These are phyloP conservation scores for Backusella australiensis DNA, from an alignment of 192 early-diverging fungal genomes.

Conservation along the genomic window DNA sequence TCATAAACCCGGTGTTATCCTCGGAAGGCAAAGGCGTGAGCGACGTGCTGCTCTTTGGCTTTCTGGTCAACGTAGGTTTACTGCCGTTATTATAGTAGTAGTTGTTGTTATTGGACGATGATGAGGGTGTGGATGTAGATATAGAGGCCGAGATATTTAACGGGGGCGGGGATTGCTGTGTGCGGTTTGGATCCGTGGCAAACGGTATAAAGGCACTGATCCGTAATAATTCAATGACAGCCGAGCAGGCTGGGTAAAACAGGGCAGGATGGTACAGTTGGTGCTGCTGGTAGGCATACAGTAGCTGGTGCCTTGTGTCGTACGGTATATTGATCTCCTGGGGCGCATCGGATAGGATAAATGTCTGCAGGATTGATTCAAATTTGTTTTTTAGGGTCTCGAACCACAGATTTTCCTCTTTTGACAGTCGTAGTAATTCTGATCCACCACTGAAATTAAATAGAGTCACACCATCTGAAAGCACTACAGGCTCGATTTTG, in stretches of 20 bases:
- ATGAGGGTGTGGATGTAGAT: not conserved
- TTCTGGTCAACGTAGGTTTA: not conserved
- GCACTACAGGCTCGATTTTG: not conserved
- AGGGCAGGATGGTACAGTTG: slow-evolving; percentile 34
- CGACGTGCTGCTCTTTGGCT: not conserved
- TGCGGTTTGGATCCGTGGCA: slow-evolving; percentile 8
- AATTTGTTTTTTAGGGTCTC: slow-evolving; percentile 26
- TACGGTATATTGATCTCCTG: slow-evolving; percentile 40
- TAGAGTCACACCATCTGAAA: not conserved
- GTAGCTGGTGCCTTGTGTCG: slow-evolving; percentile 23
- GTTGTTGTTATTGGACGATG: not conserved
- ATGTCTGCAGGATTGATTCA: slow-evolving; percentile 27
- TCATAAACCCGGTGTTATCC: not conserved
- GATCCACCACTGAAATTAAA: not conserved
- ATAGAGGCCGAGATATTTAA: not conserved
- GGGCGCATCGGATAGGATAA: slow-evolving; percentile 26
- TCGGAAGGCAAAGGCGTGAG: not conserved
- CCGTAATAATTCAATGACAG: slow-evolving; percentile 36
- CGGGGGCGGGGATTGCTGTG: not conserved
- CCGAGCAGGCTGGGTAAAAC: slow-evolving; percentile 15
- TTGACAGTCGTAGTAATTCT: not conserved
- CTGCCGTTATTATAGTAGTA: not conserved
- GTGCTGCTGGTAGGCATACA: slow-evolving; percentile 17
- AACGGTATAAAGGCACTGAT: slow-evolving; percentile 23
- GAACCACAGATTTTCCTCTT: slow-evolving; percentile 19